These are phyloP conservation scores for Ceratobasidium sp. DNA, from an alignment of 1,284 basidiomycete genomes.

Conservation along the genomic window DNA sequence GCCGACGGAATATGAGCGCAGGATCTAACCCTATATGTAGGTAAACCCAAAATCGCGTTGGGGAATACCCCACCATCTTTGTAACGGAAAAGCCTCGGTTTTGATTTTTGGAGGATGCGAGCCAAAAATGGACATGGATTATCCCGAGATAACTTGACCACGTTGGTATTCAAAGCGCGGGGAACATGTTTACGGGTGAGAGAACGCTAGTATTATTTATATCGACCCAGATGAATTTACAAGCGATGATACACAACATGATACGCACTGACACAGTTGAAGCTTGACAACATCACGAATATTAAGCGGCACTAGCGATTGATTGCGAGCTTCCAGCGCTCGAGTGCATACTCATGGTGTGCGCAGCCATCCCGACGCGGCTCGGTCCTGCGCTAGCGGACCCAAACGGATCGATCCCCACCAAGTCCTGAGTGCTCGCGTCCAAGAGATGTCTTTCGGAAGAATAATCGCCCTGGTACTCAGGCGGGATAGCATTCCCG, in stretches of 20 bases:
- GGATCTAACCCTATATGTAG: not conserved
- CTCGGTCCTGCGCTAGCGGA: not conserved
- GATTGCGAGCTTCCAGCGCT: conserved; percentile 10
- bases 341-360: conserved; percentile 6
- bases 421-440: not conserved
- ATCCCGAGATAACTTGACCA: not conserved
- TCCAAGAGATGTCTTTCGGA: not conserved
- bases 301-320: conserved; percentile 8
- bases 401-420: not conserved
- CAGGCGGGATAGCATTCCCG: not conserved
- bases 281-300: not conserved
- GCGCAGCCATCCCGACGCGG: not conserved
- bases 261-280: not conserved
- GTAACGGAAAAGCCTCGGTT: no score
- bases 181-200: no score
- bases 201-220: no score
- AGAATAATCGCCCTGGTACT: conserved; percentile 3
- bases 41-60: not conserved
- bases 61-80: no score
- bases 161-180: no score
- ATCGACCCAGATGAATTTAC: not conserved
- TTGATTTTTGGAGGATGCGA: not conserved
- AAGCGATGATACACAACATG: not conserved
- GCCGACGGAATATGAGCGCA: not conserved
- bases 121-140: not conserved